Evolutionary conservation across 2,329 filamentous ascomycete genomes (phyloP), one percentile per base, ranked within the genome.

Genomic region (Decorospora gaudefroyi): DNA sequence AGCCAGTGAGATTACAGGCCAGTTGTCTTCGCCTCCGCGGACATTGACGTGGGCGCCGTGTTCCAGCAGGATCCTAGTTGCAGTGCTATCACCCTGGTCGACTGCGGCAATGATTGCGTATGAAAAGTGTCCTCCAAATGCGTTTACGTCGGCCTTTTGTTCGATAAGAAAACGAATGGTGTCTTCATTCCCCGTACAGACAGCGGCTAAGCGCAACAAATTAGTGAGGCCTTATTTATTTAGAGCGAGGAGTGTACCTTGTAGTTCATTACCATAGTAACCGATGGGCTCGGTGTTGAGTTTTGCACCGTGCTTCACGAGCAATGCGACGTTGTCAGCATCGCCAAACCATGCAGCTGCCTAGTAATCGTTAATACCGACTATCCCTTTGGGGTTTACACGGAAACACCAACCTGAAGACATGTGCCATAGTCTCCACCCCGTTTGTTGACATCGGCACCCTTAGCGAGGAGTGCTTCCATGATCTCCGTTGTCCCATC

Each of bases 381-480:
- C n/a, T 5, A 9, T 10, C 9, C 8, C 18, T 22, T 4, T 17
- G 28, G n/a, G 10, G 5, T 8, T 22, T 16, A n/a, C n/a, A 23
- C 2, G 6, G n/a, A 10, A 29, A 3, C 22, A 21, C 40, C 22
- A 32, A 36, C 56, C 36, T 62, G 54, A 6, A 64, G 38, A 4
- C 55, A 49, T 6, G 50, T 56, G 7, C 59, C 55, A 32, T 62
- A 61, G 4, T 53, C 47, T 3, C 57, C 59, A 4, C 51, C 55
- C 2, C 42, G 50, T 29, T 55, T 55, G 27, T 59, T 62, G 4
- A 59, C 57, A 41, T 63, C 38, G 4, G 58, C 58, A 0, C 51
- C 55, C 35, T 47, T 49, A 2, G 47, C 51, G 4, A 63, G 42
- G 3, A 64, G 46, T 1, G 46, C 46, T 26, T 44, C 27, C 38